Evolutionary conservation across 805 yeast genomes (phyloP).

Genomic region (Sugiyamaella boreocaroliniensis): DNA sequence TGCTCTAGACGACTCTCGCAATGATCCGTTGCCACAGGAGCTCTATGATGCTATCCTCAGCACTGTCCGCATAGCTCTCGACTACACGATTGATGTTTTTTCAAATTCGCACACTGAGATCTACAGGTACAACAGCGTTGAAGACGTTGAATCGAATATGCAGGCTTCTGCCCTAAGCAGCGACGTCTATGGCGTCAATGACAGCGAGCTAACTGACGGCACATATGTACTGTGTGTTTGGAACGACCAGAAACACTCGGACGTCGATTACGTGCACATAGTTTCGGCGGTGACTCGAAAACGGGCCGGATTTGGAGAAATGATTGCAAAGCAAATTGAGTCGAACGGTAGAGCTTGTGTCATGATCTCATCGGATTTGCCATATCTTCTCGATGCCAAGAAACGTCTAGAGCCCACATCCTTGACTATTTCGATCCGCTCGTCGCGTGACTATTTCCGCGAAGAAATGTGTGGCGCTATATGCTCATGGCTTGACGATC

Average conservation of each 20-base stretch:
- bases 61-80: constrained; percentile 25
- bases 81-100: constrained; percentile 30
- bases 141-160: constrained; percentile 26
- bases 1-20: constrained; percentile 26
- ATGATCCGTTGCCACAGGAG: constrained; percentile 38
- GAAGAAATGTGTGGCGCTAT: constrained; percentile 78
- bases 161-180: constrained; percentile 36
- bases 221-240: constrained; percentile 55
- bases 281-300: constrained; percentile 60
- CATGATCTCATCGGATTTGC: constrained; percentile 47
- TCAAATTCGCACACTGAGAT: constrained; percentile 21
- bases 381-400: constrained; percentile 47
- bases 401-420: constrained; percentile 56
- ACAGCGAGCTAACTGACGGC: constrained; percentile 35
- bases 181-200: constrained; percentile 40
- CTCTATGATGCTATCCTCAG: constrained; percentile 33
- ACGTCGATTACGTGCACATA: constrained; percentile 62
- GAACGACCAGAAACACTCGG: constrained; percentile 75
- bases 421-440: constrained; percentile 56
- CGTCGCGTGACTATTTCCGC: constrained; percentile 61
- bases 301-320: constrained; percentile 56
- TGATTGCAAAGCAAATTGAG: constrained; percentile 63
- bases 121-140: constrained; percentile 22
- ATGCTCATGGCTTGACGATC: constrained; percentile 54
- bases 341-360: constrained; percentile 64